phyloP scores from a whole-genome alignment of 176 grass and related monocot species.

The Saccharum spontaneum region DNA sequence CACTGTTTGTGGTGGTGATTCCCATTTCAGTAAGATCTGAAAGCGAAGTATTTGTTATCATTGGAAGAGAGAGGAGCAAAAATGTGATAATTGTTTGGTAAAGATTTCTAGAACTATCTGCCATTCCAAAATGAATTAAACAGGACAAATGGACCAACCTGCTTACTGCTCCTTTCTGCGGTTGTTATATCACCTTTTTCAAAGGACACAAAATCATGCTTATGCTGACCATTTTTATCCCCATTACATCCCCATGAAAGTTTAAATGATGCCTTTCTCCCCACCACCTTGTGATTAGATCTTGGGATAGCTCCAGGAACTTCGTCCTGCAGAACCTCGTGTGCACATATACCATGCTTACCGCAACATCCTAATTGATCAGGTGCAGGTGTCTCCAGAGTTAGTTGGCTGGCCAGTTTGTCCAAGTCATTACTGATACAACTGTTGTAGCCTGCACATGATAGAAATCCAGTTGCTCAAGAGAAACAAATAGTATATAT shows the following conservation, averaged over 20 bases:
- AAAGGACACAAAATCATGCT: constrained; percentile 99
- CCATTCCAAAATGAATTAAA: constrained; percentile 18
- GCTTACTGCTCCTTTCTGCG: constrained; percentile 90
- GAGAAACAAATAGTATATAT: background rate
- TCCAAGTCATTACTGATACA: constrained; percentile 33
- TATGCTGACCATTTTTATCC: constrained; percentile 88
- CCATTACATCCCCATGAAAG: constrained; percentile 99
- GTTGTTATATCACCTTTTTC: constrained; percentile 98
- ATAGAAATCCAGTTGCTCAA: constrained; percentile 25
- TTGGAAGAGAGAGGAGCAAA: constrained; percentile 19
- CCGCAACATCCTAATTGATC: constrained; percentile 85
- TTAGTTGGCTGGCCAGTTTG: constrained; percentile 41
- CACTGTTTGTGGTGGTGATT: constrained; percentile 81
- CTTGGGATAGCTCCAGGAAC: constrained; percentile 55
- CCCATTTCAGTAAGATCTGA: constrained; percentile 99
- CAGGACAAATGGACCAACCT: constrained; percentile 51
- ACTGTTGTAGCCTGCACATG: constrained; percentile 44
- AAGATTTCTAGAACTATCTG: background rate
- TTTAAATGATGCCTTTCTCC: constrained; percentile 82
- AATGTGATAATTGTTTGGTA: background rate
- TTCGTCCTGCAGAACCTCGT: constrained; percentile 88
- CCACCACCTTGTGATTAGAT: constrained; percentile 59
- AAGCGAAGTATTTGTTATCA: constrained; percentile 35
- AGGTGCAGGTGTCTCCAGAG: constrained; percentile 37
- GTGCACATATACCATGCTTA: constrained; percentile 96